phyloP scores from a whole-genome alignment of 805 yeast species.

The Henningerozyma blattae region DNA sequence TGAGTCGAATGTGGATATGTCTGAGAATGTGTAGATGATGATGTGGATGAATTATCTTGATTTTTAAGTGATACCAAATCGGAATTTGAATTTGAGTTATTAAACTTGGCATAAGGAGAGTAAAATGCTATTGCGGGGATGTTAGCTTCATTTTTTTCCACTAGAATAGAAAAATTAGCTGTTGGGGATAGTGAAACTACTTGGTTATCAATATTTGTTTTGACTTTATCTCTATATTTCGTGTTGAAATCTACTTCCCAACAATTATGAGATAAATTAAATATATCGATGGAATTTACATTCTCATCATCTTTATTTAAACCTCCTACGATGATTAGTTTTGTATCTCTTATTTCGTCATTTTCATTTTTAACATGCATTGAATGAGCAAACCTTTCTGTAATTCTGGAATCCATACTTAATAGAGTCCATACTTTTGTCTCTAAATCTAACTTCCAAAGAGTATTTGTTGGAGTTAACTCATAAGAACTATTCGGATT shows the following conservation, averaged over 20 bases:
- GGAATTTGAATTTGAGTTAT: background rate
- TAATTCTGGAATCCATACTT: conserved; percentile 26
- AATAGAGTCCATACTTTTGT: conserved; percentile 43
- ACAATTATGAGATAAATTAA: conserved; percentile 16
- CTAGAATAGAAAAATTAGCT: conserved; percentile 16
- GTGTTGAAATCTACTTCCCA: conserved; percentile 20
- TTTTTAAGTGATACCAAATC: conserved; percentile 18
- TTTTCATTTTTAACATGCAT: conserved; percentile 26
- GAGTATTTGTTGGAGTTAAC: conserved; percentile 42
- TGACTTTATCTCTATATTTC: conserved; percentile 5
- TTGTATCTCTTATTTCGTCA: conserved; percentile 21
- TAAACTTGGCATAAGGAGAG: background rate
- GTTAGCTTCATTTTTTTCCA: conserved; percentile 7
- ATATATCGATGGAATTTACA: conserved; percentile 20
- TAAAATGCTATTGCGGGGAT: conserved; percentile 1
- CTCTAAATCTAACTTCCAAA: conserved; percentile 54
- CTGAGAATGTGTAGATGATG: no score
- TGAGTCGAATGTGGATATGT: no score
- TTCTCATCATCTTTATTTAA: conserved; percentile 22
- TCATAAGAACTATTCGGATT: conserved; percentile 26
- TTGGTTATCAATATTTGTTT: conserved; percentile 13
- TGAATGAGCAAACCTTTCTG: conserved; percentile 26
- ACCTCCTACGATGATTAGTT: conserved; percentile 24
- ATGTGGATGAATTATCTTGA: conserved; percentile 3
- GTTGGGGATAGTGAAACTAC: conserved; percentile 2